These are phyloP conservation scores for Leccinum barrowsii DNA, from an alignment of 768 basidiomycete genomes.

Conservation along the genomic window DNA sequence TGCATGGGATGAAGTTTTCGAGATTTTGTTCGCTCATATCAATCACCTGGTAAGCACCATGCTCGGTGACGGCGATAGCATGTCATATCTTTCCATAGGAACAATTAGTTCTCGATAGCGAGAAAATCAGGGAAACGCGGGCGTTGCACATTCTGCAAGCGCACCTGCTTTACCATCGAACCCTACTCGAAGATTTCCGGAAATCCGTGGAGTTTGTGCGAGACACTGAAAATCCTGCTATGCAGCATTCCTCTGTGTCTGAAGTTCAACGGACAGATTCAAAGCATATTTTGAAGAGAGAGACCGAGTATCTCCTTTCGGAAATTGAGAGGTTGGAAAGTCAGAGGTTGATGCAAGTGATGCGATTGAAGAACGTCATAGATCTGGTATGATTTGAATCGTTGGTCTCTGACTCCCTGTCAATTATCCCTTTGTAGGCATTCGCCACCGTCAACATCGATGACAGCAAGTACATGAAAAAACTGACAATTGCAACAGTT, in stretches of 20 bases:
- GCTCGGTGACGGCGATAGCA: background rate
- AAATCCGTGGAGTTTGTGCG: conserved; percentile 49
- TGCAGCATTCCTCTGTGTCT: conserved; percentile 30
- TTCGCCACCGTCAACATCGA: conserved; percentile 58
- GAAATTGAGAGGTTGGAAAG: conserved; percentile 49
- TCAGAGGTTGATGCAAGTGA: conserved; percentile 28
- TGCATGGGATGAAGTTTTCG: conserved; percentile 60
- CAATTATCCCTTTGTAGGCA: conserved; percentile 34
- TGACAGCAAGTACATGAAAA: conserved; percentile 50
- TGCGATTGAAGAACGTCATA: conserved; percentile 33
- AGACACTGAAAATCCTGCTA: conserved; percentile 46
- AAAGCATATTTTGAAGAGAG: conserved; percentile 38
- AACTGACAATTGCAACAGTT: conserved; percentile 45
- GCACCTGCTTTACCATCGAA: conserved; percentile 53
- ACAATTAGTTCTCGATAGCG: conserved; percentile 37
- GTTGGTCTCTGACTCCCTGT: background rate
- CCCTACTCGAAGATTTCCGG: conserved; percentile 50
- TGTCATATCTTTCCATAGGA: conserved; percentile 36
- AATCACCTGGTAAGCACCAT: conserved; percentile 42
- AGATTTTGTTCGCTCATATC: conserved; percentile 48
- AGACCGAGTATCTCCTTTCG: conserved; percentile 44
- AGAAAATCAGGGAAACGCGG: conserved; percentile 43
- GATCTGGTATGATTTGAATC: conserved; percentile 23
- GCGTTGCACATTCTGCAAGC: conserved; percentile 57
- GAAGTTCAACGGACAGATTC: conserved; percentile 18